These are phyloP conservation scores for Monosporascus cannonballus DNA, from an alignment of 2,329 filamentous ascomycete genomes.

Conservation along the genomic window DNA sequence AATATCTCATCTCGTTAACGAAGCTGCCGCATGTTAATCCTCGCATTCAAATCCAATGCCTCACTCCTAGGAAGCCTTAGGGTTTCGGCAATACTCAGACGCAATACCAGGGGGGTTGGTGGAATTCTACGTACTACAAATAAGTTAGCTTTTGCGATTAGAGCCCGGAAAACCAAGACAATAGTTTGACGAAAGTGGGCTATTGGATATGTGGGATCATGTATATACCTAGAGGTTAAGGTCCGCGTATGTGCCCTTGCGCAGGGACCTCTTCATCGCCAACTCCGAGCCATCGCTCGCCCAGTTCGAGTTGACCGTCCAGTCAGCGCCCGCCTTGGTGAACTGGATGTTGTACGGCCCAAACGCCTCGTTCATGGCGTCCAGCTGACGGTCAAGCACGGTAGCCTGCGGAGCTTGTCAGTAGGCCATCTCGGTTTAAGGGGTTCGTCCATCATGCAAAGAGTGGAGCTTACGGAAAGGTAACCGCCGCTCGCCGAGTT, in stretches of 20 bases:
- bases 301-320: conserved; percentile 42
- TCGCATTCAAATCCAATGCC: too few species aligned
- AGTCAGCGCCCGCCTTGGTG: conserved; percentile 34
- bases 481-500: conserved; percentile 27
- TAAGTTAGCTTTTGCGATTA: too few species aligned
- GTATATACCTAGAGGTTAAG: conserved; percentile 37
- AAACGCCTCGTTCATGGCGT: conserved; percentile 39
- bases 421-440: neutral
- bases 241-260: conserved; percentile 37
- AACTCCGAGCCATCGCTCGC: conserved; percentile 32
- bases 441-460: neutral
- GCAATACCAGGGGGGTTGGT: too few species aligned
- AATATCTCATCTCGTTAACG: conserved; percentile 27
- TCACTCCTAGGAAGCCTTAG: too few species aligned
- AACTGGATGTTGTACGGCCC: conserved; percentile 38
- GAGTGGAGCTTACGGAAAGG: conserved; percentile 24
- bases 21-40: conserved; percentile 23
- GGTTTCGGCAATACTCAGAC: too few species aligned
- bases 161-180: too few species aligned
- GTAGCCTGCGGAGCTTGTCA: conserved; percentile 22
- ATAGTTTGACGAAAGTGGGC: too few species aligned
- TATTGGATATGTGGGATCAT: neutral
- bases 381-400: conserved; percentile 34
- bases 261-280: conserved; percentile 39
- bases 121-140: too few species aligned